Evolutionary conservation across 2,329 filamentous ascomycete genomes (phyloP).

Genomic region (Achaetomium macrosporum): DNA sequence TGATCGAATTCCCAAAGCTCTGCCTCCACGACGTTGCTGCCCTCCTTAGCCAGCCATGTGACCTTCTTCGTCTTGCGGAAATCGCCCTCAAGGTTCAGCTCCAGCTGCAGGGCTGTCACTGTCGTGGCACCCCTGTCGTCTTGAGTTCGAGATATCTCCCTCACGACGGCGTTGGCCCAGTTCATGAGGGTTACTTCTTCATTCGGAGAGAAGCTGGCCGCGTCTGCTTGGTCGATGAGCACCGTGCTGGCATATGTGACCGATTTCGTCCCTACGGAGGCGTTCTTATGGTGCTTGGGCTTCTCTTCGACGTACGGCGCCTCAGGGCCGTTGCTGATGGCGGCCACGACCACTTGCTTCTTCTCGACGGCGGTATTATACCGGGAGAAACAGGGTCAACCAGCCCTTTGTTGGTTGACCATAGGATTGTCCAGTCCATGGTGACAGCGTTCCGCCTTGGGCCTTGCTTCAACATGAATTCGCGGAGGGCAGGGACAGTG

Average conservation of each 20-base stretch:
- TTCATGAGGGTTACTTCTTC: conserved; percentile 95
- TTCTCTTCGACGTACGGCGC: conserved; percentile 65
- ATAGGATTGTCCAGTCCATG: conserved; percentile 73
- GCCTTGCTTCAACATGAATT: conserved; percentile 78
- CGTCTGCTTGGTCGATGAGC: conserved; percentile 79
- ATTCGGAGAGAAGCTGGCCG: conserved; percentile 66
- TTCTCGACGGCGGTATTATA: conserved; percentile 65
- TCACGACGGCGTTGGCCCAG: conserved; percentile 82
- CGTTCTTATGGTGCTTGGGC: conserved; percentile 83
- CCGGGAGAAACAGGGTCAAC: conserved; percentile 70
- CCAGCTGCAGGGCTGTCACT: conserved; percentile 66
- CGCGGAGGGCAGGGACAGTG: conserved; percentile 70
- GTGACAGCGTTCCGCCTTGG: conserved; percentile 76
- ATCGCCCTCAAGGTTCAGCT: conserved; percentile 82
- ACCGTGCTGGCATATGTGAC: conserved; percentile 70
- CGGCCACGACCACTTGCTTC: conserved; percentile 63
- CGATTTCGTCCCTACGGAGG: conserved; percentile 74
- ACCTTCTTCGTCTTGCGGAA: conserved; percentile 96
- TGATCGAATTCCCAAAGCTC: conserved; percentile 92
- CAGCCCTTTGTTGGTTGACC: conserved; percentile 62
- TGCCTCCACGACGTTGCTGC: conserved; percentile 68
- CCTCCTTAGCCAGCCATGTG: conserved; percentile 75
- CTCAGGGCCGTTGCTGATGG: conserved; percentile 57
- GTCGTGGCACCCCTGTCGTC: too few species aligned
- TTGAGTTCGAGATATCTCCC: conserved; percentile 46